Evolutionary conservation across 2,329 filamentous ascomycete species (phyloP), one percentile per base, ranked within the genome.

Genomic region (Pestalotiopsis sp.): DNA sequence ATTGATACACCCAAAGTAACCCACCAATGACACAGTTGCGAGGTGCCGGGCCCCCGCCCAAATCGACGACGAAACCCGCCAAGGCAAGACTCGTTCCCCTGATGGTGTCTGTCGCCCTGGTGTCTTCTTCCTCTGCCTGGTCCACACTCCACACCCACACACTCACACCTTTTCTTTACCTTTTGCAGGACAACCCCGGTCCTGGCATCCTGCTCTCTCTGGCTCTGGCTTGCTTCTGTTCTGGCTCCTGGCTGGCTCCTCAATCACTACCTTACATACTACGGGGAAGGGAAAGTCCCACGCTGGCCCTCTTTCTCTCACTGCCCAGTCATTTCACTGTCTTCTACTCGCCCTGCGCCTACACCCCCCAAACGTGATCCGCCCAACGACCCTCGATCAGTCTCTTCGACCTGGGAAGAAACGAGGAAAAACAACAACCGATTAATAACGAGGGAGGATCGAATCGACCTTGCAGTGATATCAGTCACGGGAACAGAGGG

Each of bases 31-130:
- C 57, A 67, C 57, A 56, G 14, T 52, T 67, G 66, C 25, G 49
- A 62, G 58, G 58, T 63, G 57, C 36, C 66, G 58, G 57, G 38
- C 27, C 66, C 65, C 45, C 57, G n/a, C 66, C 58, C 58, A 36
- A 67, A 62, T 67, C 39, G 58, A 67, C 39, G 49, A 20, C 66
- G 66, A 67, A 67, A 67, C 66, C 58, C 66, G 58, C 59, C 57
- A 61, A 45, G 45, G 65, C 65, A 52, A 63, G 66, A 60, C 64
- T 66, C 58, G 64, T 66, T 52, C 45, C 64, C 64, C 64, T 66
- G 64, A 66, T 66, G 36, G 66, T 67, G 66, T 67, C 66, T 56
- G 58, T 52, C 45, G 45, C 45, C 17, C 45, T 52, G 45, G 45
- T 17, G 27, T 27, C 27, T 27, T 49, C 45, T 49, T 52, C 17